A percentile compares a stretch with the other conserved stretches of the same genome.
phyloP scores from a whole-genome alignment of 768 basidiomycete species.

The Pisolithus microcarpus region DNA sequence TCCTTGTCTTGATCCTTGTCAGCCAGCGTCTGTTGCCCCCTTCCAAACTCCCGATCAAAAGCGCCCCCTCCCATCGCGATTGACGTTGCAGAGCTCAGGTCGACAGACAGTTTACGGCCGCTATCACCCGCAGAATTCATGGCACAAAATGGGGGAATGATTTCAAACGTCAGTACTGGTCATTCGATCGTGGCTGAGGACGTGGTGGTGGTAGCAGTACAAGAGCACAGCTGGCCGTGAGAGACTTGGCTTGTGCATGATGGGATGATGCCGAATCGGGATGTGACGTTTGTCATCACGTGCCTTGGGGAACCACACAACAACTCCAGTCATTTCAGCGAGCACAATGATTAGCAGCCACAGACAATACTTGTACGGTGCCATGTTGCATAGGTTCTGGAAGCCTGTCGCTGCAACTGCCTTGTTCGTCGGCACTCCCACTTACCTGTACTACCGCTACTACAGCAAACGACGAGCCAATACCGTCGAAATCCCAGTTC shows the following conservation, averaged over 20 bases:
- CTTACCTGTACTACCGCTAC: conserved; percentile 50
- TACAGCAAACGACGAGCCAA: conserved; percentile 28
- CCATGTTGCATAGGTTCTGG: conserved; percentile 63
- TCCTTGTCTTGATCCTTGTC: neutral
- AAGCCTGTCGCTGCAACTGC: conserved; percentile 55
- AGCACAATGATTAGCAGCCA: too few relatives aligned
- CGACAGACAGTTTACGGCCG: neutral
- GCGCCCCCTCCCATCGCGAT: neutral
- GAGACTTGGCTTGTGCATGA: too few relatives aligned
- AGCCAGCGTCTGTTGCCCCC: neutral
- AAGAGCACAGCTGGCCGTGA: conserved; percentile 7
- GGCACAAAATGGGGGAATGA: neutral
- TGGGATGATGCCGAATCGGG: neutral
- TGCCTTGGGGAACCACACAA: neutral
- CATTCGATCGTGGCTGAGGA: conserved; percentile 2
- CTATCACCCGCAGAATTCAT: neutral
- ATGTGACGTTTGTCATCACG: neutral
- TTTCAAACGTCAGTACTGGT: neutral
- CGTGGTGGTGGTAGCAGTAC: conserved; percentile 24
- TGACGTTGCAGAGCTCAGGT: conserved; percentile 9
- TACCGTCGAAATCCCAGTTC: conserved; percentile 55
- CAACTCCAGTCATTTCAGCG: too few relatives aligned
- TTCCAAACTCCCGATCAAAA: neutral
- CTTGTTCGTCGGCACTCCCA: conserved; percentile 48
- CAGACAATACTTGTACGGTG: neutral